Percentiles rank a stretch among this genome's conserved stretches.
Evolutionary conservation across 1,139 yeast species (phyloP).

Genomic region (Kurtzmaniella natalensis): DNA sequence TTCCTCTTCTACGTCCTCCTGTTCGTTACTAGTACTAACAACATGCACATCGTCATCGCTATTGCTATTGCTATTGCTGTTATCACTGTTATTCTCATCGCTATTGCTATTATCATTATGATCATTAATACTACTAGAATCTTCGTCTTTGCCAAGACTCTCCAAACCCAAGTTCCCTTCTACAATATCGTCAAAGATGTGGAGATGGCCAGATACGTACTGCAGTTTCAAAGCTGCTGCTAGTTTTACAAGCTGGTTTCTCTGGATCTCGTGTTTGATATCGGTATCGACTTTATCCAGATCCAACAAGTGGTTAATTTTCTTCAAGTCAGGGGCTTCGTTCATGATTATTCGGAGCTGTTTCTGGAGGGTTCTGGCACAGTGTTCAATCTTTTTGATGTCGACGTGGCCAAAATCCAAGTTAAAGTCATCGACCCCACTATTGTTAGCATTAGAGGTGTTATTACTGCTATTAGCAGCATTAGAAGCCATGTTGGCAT

Average conservation of each 20-base stretch:
- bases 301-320: conserved; percentile 29
- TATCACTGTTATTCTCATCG: conserved; percentile 12
- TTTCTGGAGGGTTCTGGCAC: conserved; percentile 44
- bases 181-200: conserved; percentile 45
- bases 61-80: conserved; percentile 12
- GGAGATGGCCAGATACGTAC: conserved; percentile 42
- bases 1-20: conserved; percentile 3
- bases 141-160: not conserved
- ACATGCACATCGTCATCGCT: conserved; percentile 3
- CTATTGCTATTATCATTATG: conserved; percentile 6
- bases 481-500: no score
- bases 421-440: not conserved
- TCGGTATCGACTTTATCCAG: conserved; percentile 27
- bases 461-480: no score
- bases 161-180: conserved; percentile 15
- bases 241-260: conserved; percentile 51
- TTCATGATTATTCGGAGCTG: conserved; percentile 47
- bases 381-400: conserved; percentile 38
- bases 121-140: not conserved
- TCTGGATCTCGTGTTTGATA: conserved; percentile 44
- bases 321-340: conserved; percentile 48
- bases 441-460: no score
- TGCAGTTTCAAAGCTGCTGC: conserved; percentile 58
- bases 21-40: not conserved
- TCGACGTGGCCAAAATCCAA: conserved; percentile 30